phyloP scores from a whole-genome alignment of 1,284 basidiomycete genomes.

The Somion occarium region DNA sequence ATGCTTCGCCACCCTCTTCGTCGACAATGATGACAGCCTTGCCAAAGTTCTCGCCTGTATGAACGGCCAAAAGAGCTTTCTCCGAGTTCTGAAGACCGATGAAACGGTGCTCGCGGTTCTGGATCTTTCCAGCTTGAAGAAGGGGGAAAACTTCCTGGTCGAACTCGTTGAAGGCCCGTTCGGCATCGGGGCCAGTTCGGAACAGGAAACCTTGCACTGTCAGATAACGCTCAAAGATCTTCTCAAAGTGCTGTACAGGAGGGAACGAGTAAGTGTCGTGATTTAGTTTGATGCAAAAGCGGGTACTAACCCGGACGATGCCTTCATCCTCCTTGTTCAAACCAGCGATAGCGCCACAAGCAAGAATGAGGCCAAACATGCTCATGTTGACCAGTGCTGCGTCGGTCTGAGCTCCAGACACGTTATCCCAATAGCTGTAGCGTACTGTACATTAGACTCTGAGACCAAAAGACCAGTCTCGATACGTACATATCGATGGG shows the following conservation, averaged over 20 bases:
- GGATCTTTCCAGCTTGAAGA: constrained; percentile 12
- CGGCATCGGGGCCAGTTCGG: neutral
- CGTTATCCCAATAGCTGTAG: constrained; percentile 41
- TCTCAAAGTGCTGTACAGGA: constrained; percentile 10
- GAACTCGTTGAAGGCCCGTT: constrained; percentile 4
- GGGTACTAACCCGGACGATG: constrained; percentile 6
- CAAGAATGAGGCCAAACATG: constrained; percentile 50
- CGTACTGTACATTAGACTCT: too few relatives aligned
- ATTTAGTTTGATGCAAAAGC: neutral
- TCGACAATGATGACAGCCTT: constrained; percentile 12
- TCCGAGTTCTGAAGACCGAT: constrained; percentile 8
- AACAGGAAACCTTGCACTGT: constrained; percentile 11
- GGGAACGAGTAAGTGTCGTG: neutral
- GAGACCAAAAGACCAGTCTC: neutral
- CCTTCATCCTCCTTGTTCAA: constrained; percentile 3
- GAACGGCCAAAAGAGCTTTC: constrained; percentile 9
- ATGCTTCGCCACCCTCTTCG: constrained; percentile 1
- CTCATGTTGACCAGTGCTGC: constrained; percentile 38
- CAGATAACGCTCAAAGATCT: constrained; percentile 12
- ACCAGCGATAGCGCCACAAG: constrained; percentile 24
- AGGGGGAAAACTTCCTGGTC: constrained; percentile 9
- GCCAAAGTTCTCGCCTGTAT: constrained; percentile 11
- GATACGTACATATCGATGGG: constrained; percentile 36
- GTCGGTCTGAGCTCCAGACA: constrained; percentile 43
- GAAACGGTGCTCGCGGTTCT: constrained; percentile 10